Conservation (phyloP, 2,329 filamentous ascomycete species). For the Immersiporthe knoxdaviesiana region DNA sequence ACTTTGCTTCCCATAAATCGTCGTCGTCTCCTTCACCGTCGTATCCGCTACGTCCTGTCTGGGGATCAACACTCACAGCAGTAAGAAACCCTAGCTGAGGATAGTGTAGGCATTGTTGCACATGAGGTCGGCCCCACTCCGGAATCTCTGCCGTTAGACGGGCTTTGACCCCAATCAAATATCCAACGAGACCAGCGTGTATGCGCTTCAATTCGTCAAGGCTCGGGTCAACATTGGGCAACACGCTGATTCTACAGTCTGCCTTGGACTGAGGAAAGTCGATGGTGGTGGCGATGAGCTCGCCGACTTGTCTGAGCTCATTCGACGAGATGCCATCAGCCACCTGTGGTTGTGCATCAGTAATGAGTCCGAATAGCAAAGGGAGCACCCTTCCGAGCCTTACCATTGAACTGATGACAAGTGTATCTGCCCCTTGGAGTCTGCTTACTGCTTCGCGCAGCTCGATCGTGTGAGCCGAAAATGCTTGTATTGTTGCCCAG, state of each 20-base stretch:
- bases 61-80: conserved; percentile 65
- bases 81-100: conserved; percentile 91
- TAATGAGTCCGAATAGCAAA: neutral
- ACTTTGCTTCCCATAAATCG: conserved; percentile 77
- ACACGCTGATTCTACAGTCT: conserved; percentile 73
- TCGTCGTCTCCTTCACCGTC: conserved; percentile 59
- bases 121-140: conserved; percentile 53
- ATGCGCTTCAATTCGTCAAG: conserved; percentile 78
- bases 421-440: conserved; percentile 54
- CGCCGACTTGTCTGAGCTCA: conserved; percentile 67
- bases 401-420: conserved; percentile 60
- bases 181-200: conserved; percentile 76
- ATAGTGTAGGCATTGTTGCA: conserved; percentile 82
- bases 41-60: conserved; percentile 63
- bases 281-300: conserved; percentile 72
- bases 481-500: conserved; percentile 74
- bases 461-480: conserved; percentile 71
- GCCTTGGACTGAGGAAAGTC: conserved; percentile 79
- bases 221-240: conserved; percentile 69
- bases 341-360: conserved; percentile 47
- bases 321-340: conserved; percentile 60
- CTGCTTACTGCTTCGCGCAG: conserved; percentile 67
- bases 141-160: conserved; percentile 68
- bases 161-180: conserved; percentile 70
- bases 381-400: conserved; percentile 26